Base-by-base conservation (phyloP, 2,329 filamentous ascomycete genomes). In the Sordariomycetes sp. region DNA sequence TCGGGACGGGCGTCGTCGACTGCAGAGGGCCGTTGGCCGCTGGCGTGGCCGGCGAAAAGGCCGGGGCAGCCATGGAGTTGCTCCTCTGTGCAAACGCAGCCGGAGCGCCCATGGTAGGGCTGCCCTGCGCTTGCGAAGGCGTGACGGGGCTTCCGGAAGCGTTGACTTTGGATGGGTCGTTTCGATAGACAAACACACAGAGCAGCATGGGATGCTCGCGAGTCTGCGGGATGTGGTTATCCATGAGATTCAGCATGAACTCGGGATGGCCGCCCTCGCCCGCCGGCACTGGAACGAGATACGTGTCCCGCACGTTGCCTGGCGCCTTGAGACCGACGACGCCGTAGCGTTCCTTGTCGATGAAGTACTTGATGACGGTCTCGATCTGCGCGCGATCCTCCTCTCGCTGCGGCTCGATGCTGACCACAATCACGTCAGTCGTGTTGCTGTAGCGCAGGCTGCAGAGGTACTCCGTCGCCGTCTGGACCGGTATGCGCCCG, bases 401-500 rank as follows among this genome's bases (percentile, higher is more conserved):
- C 1, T 65, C 64, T 16, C 80, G 75, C 2, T 78, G 72, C 2
- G 78, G 73, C 14, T 71, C 72, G 21, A 96, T 61, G 29, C 78
- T 76, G 15, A 93, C 74, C 16, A 96, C 83, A 2, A 86, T 73
- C 6, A 98, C 78, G 49, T 96, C 92, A 3, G 85, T 88, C 33
- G 79, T 79, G 34, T 75, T 73, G 51, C 82, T 90, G 55, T 85
- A 93, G 10, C 86, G 78, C 40, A 96, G 68, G 33, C 86, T 79
- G 51, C 86, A 92, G 1, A 98, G 77, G 49, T 98, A 98, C 40
- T 93, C 86, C 37, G 87, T 86, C 9, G 90, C 92, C 43, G 82
- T 82, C 39, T 82, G 72, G 45, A 86, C 78, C 33, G 84, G 76
- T 39, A 98, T 92, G 14, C 92, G 77, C 2, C 85, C 86, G 31